A percentile compares a stretch with the other conserved stretches of the same genome.
Conservation (phyloP, 495 filamentous ascomycete genomes). For the Astrothelium macrocarpum region DNA sequence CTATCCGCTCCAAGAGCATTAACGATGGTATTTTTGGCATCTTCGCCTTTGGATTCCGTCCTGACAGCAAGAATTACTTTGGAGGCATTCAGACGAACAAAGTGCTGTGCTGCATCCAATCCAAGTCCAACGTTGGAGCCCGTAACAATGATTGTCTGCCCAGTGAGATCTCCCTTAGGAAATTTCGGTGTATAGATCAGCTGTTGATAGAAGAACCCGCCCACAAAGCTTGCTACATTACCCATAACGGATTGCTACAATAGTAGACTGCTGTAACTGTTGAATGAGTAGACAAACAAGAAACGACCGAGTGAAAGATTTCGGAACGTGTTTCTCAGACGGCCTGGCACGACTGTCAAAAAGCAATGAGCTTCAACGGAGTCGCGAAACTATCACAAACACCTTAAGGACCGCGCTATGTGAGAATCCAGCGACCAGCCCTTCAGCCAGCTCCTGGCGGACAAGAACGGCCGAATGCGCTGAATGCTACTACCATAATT, state of each 20-base stretch:
- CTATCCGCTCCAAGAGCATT: constrained; percentile 34
- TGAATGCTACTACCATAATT: no score
- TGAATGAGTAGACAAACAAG: no score
- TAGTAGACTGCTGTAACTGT: no score
- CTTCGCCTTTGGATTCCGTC: constrained; percentile 4
- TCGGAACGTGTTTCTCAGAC: no score
- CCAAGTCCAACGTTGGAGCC: constrained; percentile 7
- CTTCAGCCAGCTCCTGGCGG: no score
- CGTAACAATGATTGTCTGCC: constrained; percentile 10
- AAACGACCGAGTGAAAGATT: no score
- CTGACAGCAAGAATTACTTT: constrained; percentile 8
- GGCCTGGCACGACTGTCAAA: no score
- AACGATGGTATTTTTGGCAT: not conserved
- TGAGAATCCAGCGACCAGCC: no score
- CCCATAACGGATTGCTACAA: not conserved
- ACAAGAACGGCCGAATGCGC: no score
- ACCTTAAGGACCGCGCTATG: no score
- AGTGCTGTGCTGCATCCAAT: not conserved
- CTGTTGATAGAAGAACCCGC: not conserved
- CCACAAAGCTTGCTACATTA: not conserved
- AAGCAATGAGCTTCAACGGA: no score
- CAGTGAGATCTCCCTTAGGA: not conserved
- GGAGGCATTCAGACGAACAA: not conserved
- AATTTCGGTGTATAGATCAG: not conserved
- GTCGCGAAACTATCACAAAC: no score